Evolutionary conservation across 352 stramenopile species (phyloP), one percentile per base, ranked within the genome.

Genomic region (Globisporangium solare): DNA sequence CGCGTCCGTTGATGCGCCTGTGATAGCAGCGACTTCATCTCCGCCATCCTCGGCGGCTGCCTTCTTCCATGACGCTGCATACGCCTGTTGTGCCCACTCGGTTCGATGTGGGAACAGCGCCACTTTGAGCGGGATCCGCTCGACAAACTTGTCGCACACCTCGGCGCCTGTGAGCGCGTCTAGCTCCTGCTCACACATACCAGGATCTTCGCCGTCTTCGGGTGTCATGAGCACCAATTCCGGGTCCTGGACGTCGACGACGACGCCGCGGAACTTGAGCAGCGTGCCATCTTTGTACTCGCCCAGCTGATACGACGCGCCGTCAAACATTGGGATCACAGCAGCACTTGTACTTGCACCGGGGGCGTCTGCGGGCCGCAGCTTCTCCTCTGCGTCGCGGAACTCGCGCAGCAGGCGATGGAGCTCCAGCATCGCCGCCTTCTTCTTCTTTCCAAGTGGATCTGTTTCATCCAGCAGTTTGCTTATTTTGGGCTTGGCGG

Each of bases 221-320:
- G 40, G 15, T 31, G 54, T 46, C 18, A 88, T 51, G 46, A 80
- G 47, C 48, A 92, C 79, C 14, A 92, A 57, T 63, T 92, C 82
- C 5, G 82, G 79, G 63, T 90, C 79, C 37, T 82, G 74, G 53
- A 92, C 76, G 58, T 90, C 79, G 47, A 73, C 65, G n/a, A 92
- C 66, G 32, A 89, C 71, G 32, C 82, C 82, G 47, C 79, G 82
- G 58, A 89, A 87, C 39, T 71, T 70, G 53, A 92, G 69, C 54
- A 86, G 43, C 13, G 63, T 63, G 18, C 76, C 80, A 43, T 89
- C 71, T 35, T 55, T 56, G 64, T 92, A 92, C 46, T 47, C 64
- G 18, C 82, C 82, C 7, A 61, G 24, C 0, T 52, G 61, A 55
- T 89, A 88, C 12, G 54, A 51, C 14, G 52, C 52, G n/a, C 86